These are phyloP conservation scores for Eucalyptus sp. DNA, from an alignment of 345 rosid species.

Conservation along the genomic window DNA sequence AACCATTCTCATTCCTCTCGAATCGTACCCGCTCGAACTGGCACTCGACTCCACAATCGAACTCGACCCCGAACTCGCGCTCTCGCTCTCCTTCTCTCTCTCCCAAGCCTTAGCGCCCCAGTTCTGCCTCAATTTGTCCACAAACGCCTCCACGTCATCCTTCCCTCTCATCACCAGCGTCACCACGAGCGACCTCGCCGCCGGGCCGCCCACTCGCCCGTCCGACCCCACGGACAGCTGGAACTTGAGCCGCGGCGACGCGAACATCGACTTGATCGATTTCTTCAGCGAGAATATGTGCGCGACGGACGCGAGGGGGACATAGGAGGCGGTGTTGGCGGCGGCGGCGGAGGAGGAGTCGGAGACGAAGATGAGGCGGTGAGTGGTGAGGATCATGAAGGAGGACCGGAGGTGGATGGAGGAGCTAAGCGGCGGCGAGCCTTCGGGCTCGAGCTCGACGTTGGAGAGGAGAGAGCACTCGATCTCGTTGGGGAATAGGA, in stretches of 20 bases:
- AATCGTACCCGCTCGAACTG: slow-evolving; percentile 43
- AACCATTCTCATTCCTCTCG: slow-evolving; percentile 80
- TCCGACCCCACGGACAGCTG: slow-evolving; percentile 30
- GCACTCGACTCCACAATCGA: not conserved
- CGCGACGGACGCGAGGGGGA: slow-evolving; percentile 6
- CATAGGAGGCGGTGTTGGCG: slow-evolving; percentile 16
- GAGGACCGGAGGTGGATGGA: slow-evolving; percentile 46
- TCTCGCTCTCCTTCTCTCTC: slow-evolving; percentile 8
- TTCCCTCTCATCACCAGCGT: slow-evolving; percentile 70
- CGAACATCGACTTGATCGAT: slow-evolving; percentile 56
- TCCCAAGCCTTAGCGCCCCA: slow-evolving; percentile 89
- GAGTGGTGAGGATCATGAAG: slow-evolving; percentile 64
- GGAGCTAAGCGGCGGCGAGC: slow-evolving; percentile 4
- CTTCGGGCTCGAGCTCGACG: slow-evolving; percentile 71
- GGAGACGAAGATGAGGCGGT: slow-evolving; percentile 86
- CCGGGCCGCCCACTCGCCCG: slow-evolving; percentile 5
- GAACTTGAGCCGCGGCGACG: slow-evolving; percentile 75
- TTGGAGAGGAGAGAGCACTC: slow-evolving; percentile 64
- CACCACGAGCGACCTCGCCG: slow-evolving; percentile 32
- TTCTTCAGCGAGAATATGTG: slow-evolving; percentile 40
- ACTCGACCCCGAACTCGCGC: slow-evolving; percentile 7
- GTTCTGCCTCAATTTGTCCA: slow-evolving; percentile 64
- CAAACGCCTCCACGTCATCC: slow-evolving; percentile 69
- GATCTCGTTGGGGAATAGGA: slow-evolving; percentile 56
- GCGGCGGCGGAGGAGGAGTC: slow-evolving; percentile 11